Base-by-base conservation (phyloP, 805 yeast species). In the Hanseniaspora pseudoguilliermondii region DNA sequence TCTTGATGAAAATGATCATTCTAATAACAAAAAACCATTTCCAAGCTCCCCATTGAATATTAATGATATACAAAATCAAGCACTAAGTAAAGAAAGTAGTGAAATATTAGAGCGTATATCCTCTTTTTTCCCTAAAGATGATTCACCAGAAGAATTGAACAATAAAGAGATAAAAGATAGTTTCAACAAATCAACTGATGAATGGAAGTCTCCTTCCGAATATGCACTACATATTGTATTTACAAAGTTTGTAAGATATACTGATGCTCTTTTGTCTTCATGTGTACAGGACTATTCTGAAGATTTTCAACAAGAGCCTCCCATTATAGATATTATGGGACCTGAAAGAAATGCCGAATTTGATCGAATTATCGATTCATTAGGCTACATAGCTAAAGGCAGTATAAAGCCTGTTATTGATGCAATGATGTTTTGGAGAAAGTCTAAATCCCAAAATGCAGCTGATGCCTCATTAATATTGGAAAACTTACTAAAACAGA, bases 381-480 rank as follows among this genome's bases (percentile, higher is more conserved):
- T 93, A 55, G 98, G 98, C 9, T 86, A 86, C 66, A 86, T 93
- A 40, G 95, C 98, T 1, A 77, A 88, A 57, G 76, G 83, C 27
- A 86, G 88, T 61, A 97, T 97, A 0, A 90, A 88, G 64, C 95
- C 96, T 0, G 96, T 93, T 1, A 89, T 95, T 36, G 99, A 93
- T 67, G 88, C 95, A 7, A 95, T 93, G 58, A 90, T 93, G 97
- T 90, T 86, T 66, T 93, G 99, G 99, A 77, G 97, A 58, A 87
- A 91, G 66, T 81, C 91, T 1, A 93, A 93, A 67, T 82, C 95
- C 15, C 97, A 91, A 62, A 83, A 85, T 3, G 87, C 95, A 2
- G 78, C 80, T 32, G 72, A 77, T 68, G 81, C 84, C 1, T 75
- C 81, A 4, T 74, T 79, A 20, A 76, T 75, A 42, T 73, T 76